Percentiles rank a stretch among this genome's conserved stretches.
Conservation (phyloP, 352 stramenopile genomes). For the Pythium chondricola region DNA sequence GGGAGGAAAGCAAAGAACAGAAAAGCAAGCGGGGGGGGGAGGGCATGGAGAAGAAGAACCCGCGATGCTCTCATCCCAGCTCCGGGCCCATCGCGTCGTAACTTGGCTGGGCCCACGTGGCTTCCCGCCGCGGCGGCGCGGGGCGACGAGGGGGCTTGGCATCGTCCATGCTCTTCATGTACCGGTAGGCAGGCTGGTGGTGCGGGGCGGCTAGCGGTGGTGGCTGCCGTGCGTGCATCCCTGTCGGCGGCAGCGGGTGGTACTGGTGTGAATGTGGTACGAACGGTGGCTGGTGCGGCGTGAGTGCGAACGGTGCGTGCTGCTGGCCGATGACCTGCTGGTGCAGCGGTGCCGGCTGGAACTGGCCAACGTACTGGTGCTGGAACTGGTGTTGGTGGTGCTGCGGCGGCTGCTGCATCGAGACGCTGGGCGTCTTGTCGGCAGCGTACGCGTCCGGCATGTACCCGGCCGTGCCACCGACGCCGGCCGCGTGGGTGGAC, state of each 20-base stretch:
- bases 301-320: neutral
- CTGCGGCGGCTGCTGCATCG: too few species aligned
- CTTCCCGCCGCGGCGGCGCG: constrained; percentile 29
- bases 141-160: constrained; percentile 20
- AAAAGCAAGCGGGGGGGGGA: neutral
- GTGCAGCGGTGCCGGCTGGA: constrained; percentile 27
- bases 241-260: constrained; percentile 11
- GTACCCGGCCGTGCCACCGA: constrained; percentile 19
- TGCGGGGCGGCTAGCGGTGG: neutral
- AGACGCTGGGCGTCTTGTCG: constrained; percentile 15
- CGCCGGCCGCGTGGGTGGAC: constrained; percentile 28
- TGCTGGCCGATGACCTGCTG: constrained; percentile 12
- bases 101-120: constrained; percentile 39
- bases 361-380: constrained; percentile 32
- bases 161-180: constrained; percentile 67
- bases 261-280: constrained; percentile 21
- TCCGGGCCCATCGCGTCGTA: constrained; percentile 16
- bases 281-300: constrained; percentile 10
- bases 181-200: constrained; percentile 44
- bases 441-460: constrained; percentile 2
- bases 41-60: neutral
- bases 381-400: constrained; percentile 68
- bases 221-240: constrained; percentile 14
- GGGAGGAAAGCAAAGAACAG: neutral
- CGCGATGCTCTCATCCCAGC: too few species aligned